A percentile compares a stretch with the other conserved stretches of the same genome.
phyloP scores from a whole-genome alignment of 305 asterid genomes.

The Fraxinus greggii region DNA sequence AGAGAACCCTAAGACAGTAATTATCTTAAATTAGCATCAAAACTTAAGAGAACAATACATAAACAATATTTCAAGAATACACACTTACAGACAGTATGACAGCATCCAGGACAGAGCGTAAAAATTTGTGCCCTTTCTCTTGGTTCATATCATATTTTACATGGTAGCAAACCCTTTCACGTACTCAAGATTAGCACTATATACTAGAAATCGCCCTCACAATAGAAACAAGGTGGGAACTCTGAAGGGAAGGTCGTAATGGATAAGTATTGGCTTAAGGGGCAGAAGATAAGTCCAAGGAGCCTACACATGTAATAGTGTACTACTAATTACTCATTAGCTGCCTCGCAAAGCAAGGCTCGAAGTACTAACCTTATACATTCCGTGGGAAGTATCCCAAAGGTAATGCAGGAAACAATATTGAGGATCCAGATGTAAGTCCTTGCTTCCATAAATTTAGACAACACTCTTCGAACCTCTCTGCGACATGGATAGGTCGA shows the following conservation, averaged over 20 bases:
- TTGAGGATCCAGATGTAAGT: not conserved
- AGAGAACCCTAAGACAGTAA: not conserved
- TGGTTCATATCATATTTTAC: not conserved
- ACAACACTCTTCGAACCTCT: slow-evolving; percentile 30
- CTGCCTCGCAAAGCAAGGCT: not conserved
- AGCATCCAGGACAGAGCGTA: not conserved
- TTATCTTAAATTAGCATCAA: not conserved
- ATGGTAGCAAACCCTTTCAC: not conserved
- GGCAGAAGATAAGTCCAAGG: slow-evolving; percentile 1
- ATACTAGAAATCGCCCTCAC: not conserved
- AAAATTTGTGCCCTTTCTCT: not conserved
- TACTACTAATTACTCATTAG: not conserved
- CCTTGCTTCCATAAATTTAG: slow-evolving; percentile 13
- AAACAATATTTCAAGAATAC: not conserved
- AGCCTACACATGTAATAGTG: not conserved
- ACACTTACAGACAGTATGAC: not conserved
- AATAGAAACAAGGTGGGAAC: not conserved
- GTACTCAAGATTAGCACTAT: not conserved
- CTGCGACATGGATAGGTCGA: slow-evolving; percentile 50
- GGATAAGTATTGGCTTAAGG: not conserved
- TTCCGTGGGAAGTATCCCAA: not conserved
- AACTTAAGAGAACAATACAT: not conserved
- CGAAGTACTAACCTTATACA: not conserved
- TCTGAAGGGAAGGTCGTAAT: not conserved
- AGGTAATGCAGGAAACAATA: not conserved